Evolutionary conservation across 1,139 yeast species (phyloP), one percentile per base, ranked within the genome.

Genomic region (Suhomyces terraborum): DNA sequence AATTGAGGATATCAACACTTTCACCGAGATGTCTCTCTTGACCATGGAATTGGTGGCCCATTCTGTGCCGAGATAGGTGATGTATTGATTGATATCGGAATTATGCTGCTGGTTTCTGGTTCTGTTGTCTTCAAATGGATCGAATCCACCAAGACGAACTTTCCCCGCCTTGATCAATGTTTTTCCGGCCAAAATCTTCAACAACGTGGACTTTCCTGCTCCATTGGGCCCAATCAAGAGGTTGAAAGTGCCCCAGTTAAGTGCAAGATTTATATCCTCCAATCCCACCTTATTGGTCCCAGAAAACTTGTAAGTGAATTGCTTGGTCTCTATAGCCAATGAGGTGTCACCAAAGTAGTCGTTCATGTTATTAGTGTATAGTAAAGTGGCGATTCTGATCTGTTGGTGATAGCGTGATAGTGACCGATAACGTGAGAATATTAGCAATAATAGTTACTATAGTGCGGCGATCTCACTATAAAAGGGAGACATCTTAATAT

Each of bases 11-110:
- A 93, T 75, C 47, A 93, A 69, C 32, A 86, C 78, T 20, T 82
- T 75, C 6, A 93, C 97, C 0, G 95, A 88, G 43, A 93, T 87
- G 59, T 93, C 98, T 50, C 96, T 73, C 54, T 91, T 82, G 3
- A 91, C 94, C 36, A 89, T 82, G 16, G 91, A 88, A 64, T 89
- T 93, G 40, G 87, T 80, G 6, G 96, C 96, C 98, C 98, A 93
- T 60, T 93, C 98, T 0, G 98, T 93, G 3, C 98, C 98, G 36
- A 93, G 68, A 59, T 93, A 93, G 0, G 96, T 87, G 42, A 72
- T 70, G 45, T 65, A 64, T 47, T 62, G 66, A 52, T 73, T 73
- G 46, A 72, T 72, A 49, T 73, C 77, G 8, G 75, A 62, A 48
- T 73, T 72, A 43, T 64, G 66, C 39, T 67, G 68, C 29, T 56